A percentile compares a stretch with the other conserved stretches of the same genome.
Evolutionary conservation across 139 green algal genomes (phyloP).

Genomic region (Chlamydomonas sp.): DNA sequence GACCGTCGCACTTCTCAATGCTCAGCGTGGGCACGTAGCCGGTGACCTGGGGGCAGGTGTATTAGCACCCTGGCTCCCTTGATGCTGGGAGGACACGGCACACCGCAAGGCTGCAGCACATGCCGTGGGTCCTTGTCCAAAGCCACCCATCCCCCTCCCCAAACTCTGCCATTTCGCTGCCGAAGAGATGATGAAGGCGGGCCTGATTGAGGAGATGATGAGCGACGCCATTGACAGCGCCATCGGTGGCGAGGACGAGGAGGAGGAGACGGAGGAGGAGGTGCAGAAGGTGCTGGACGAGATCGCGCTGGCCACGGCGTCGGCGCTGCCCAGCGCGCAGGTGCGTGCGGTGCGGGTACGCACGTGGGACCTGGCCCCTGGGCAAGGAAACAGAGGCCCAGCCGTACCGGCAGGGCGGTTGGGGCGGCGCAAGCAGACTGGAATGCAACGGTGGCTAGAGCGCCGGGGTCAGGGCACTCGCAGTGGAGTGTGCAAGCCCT

Average conservation of each 20-base stretch:
- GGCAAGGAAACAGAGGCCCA: too few relatives aligned
- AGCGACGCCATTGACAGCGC: slow-evolving; percentile 76
- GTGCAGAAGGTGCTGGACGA: slow-evolving; percentile 72
- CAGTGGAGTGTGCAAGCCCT: too few relatives aligned
- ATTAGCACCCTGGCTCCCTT: too few relatives aligned
- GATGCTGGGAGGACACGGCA: not conserved
- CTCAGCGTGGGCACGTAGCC: too few relatives aligned
- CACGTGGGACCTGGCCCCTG: too few relatives aligned
- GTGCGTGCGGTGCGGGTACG: slow-evolving; percentile 5
- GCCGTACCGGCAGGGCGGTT: too few relatives aligned
- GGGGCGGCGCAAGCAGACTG: too few relatives aligned
- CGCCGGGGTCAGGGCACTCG: too few relatives aligned
- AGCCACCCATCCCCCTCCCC: not conserved
- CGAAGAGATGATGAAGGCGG: slow-evolving; percentile 90
- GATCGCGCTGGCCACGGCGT: slow-evolving; percentile 54
- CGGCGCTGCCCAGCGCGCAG: slow-evolving; percentile 52
- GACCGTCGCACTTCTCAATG: too few relatives aligned
- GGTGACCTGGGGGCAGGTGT: too few relatives aligned
- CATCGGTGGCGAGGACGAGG: slow-evolving; percentile 74
- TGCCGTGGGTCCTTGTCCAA: not conserved
- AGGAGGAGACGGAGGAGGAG: slow-evolving; percentile 82
- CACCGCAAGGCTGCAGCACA: not conserved
- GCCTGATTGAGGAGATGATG: slow-evolving; percentile 94
- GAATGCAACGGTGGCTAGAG: too few relatives aligned
- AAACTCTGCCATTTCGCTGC: not conserved